Evolutionary conservation across 2,329 filamentous ascomycete genomes (phyloP).

Genomic region (Aphanoascus verrucosus): DNA sequence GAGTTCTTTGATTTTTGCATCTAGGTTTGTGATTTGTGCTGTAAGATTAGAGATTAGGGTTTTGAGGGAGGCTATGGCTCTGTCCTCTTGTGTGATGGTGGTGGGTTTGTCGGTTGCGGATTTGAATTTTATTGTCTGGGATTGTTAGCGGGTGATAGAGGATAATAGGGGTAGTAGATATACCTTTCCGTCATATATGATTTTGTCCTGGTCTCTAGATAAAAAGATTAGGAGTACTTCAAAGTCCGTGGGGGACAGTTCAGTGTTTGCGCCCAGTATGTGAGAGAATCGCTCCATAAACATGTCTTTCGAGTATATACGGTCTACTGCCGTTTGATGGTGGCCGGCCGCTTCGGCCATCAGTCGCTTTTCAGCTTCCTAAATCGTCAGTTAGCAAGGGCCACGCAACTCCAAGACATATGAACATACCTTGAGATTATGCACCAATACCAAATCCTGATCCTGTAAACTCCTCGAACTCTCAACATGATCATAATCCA

Average conservation of each 20-base stretch:
- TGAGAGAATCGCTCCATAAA: conserved; percentile 51
- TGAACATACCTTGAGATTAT: conserved; percentile 46
- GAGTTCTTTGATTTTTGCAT: conserved; percentile 41
- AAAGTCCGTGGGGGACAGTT: conserved; percentile 53
- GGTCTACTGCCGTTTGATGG: conserved; percentile 48
- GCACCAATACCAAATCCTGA: conserved; percentile 39
- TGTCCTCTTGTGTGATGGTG: conserved; percentile 65
- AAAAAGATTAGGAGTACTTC: conserved; percentile 61
- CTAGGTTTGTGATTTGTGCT: conserved; percentile 55
- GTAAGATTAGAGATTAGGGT: conserved; percentile 59
- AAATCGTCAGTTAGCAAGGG: neutral
- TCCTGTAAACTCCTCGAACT: conserved; percentile 28
- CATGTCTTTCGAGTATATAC: conserved; percentile 55
- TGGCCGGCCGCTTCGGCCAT: conserved; percentile 35
- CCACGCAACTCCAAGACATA: neutral
- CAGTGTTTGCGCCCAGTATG: conserved; percentile 39
- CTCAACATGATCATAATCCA: conserved; percentile 28
- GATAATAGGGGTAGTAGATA: conserved; percentile 13
- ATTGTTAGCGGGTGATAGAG: conserved; percentile 24
- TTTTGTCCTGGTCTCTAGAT: conserved; percentile 51
- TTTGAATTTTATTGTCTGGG: conserved; percentile 63
- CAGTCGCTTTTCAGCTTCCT: conserved; percentile 47
- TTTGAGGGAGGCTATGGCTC: conserved; percentile 68
- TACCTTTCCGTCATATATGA: conserved; percentile 40
- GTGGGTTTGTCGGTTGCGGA: conserved; percentile 37